Base-by-base conservation (phyloP, 106 monocot species). In the Dioscorea zingiberensis region DNA sequence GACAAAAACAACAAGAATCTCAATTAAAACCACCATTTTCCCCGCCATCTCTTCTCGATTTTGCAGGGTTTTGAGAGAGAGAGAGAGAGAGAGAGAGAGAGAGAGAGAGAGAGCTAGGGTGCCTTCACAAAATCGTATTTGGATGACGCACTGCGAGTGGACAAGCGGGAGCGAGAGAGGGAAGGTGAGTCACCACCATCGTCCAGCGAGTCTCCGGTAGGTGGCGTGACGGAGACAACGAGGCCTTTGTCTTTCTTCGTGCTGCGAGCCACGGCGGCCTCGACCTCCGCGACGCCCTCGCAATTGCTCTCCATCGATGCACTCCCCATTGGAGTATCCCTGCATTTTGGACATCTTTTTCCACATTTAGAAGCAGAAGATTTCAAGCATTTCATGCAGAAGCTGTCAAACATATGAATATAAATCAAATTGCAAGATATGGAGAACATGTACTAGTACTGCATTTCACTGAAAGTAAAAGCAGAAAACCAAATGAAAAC, bases 91-190 rank as follows among this genome's bases (percentile, higher is more conserved):
- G n/a, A n/a, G n/a, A n/a, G n/a, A n/a, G n/a, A n/a, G n/a, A n/a
- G n/a, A n/a, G n/a, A n/a, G n/a, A 7, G 3, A 27, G 29, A 62
- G 21, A 60, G 8, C 17, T 25, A 54, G 25, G 32, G 11, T 7
- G 87, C 98, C 98, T 99, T 99, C 66, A 99, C 98, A 68, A 99
- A 99, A 60, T 99, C 98, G 80, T 99, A 99, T 59, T 99, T 99
- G 27, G 98, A 99, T 44, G 98, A 89, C 22, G 93, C 89, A 66
- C 87, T 99, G 32, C 98, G 85, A 18, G 89, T 53, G 25, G 86
- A 71, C 45, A 78, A 62, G 51, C 73, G 48, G 21, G 76, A 57
- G 26, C 70, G 54, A 47, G 84, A 25, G 11, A 44, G 26, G 24
- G 69, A 21, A 22, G 62, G 24, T 27, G 65, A 19, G 14, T 73